A percentile compares a stretch with the other conserved stretches of the same genome.
Evolutionary conservation across 331 rosid species (phyloP).

Genomic region (Erythrophleum ivorense): DNA sequence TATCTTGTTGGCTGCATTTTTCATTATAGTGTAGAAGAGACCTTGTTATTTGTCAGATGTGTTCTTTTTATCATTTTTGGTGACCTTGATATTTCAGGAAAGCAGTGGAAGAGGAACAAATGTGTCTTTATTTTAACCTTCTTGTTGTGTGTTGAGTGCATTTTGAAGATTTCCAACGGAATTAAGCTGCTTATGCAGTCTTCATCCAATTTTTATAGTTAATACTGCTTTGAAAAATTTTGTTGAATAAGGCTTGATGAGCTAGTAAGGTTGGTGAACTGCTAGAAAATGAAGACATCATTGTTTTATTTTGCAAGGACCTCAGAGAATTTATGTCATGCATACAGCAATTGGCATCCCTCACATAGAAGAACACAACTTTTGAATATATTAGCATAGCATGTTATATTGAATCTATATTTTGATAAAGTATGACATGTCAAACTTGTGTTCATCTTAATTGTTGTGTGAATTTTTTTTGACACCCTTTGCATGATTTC

Average conservation of each 20-base stretch:
- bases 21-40: not conserved
- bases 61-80: not conserved
- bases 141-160: not conserved
- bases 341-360: not conserved
- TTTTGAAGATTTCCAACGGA: constrained; percentile 12
- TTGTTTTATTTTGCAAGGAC: constrained; percentile 14
- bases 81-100: not conserved
- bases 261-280: not conserved
- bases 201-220: not conserved
- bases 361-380: constrained; percentile 6
- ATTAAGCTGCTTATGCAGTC: not conserved
- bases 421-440: constrained; percentile 10
- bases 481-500: constrained; percentile 3
- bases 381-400: constrained; percentile 27
- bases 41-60: constrained; percentile 5
- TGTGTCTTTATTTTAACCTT: not conserved
- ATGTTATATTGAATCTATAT: constrained; percentile 5
- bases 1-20: not conserved
- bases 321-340: not conserved
- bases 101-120: not conserved
- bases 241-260: not conserved
- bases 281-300: constrained; percentile 15
- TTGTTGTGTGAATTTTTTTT: constrained; percentile 6
- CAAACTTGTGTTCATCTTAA: constrained; percentile 10
- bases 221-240: not conserved